Base-by-base conservation (phyloP, 805 yeast species). In the Ogataea kodamae region DNA sequence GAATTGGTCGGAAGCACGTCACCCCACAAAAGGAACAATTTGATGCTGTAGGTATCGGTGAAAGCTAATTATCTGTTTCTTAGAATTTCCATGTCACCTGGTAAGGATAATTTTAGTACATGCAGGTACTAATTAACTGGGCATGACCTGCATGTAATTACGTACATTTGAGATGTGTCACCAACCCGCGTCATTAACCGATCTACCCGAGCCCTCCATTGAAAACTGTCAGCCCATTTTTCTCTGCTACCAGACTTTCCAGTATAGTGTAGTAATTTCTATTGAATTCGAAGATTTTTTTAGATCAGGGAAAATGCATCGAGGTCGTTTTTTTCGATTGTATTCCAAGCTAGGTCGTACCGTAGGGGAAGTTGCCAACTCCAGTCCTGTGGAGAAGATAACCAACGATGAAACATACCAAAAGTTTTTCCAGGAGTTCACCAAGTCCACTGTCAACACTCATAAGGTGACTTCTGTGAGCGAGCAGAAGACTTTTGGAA, bases 401-500 rank as follows among this genome's bases (percentile, higher is more conserved):
- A 39, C 50, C 13, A 37, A 42, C 15, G 48, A 46, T 28, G 35
- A 45, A 16, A 38, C 51, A 5, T 55, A 54, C 33, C 38, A 50
- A 21, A 43, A 33, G 9, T 55, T 53, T 23, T 53, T 55, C 10
- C 36, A 47, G 11, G 57, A 48, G 15, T 54, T 52, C 29, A 49
- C 54, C 14, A 39, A 42, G 18, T 44, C 55, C 9, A 45, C 42
- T 14, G 34, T 38, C 24, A 28, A 30, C 10, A 40, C 39, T 22
- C 30, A 43, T 9, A 47, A 47, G 26, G 39, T 50, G 25, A 42
- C 59, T 3, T 54, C 61, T 0, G 47, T 55, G 25, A 57, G 57
- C 22, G 63, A 58, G 30, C 58, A 55, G 31, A 52, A 56, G 30
- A 54, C 61, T 4, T 58, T 57, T 29, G 48, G 55, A 28, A 48